Conservation (phyloP, 148 eudicot genomes). For the Camellia granthamiana region DNA sequence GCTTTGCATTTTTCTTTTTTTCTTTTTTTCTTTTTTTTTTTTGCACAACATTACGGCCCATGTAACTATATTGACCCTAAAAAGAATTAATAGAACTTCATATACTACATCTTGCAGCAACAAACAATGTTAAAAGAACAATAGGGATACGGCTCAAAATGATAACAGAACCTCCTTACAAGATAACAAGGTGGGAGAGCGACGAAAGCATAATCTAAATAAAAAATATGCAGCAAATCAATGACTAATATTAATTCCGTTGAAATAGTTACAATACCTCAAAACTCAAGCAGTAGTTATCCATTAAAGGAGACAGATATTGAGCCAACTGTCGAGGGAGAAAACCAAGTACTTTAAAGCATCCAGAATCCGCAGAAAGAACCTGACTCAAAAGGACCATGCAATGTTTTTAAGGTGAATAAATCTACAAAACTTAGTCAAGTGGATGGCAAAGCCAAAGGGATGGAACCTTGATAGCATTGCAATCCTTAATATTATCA, state of each 20-base stretch:
- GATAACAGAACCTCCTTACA: background rate
- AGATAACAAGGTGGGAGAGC: background rate
- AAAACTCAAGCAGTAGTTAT: background rate
- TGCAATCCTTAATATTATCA: constrained; percentile 63
- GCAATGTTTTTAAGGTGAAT: constrained; percentile 15
- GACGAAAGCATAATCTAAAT: background rate
- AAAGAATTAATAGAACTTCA: too few species aligned
- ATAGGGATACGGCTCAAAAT: too few species aligned
- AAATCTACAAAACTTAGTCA: background rate
- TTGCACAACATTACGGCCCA: too few species aligned
- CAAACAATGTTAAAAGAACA: too few species aligned
- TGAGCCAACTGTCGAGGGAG: too few species aligned
- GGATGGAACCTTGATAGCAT: constrained; percentile 75
- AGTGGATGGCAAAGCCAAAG: constrained; percentile 12
- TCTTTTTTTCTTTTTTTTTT: too few species aligned
- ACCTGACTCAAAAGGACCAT: constrained; percentile 51
- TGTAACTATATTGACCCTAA: too few species aligned
- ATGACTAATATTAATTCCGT: background rate
- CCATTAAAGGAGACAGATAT: too few species aligned
- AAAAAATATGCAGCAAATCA: background rate
- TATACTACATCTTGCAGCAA: too few species aligned
- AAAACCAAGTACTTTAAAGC: background rate
- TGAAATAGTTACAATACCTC: constrained; percentile 4
- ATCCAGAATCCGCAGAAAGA: constrained; percentile 47
- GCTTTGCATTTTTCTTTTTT: too few species aligned